Evolutionary conservation across 1,284 basidiomycete species (phyloP).

Genomic region (Papiliotrema laurentii): DNA sequence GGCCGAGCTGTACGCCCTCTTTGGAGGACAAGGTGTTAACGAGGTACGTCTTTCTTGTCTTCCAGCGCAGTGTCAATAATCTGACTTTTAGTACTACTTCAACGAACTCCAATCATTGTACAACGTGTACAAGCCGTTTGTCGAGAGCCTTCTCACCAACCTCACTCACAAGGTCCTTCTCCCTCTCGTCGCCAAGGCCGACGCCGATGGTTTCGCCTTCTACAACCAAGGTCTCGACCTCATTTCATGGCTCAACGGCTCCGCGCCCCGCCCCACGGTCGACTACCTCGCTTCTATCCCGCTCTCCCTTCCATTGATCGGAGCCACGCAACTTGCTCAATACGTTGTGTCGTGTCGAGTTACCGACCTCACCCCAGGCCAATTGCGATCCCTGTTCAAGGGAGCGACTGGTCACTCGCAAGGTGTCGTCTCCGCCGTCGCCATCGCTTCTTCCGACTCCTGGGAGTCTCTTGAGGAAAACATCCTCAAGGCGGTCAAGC

Average conservation of each 20-base stretch:
- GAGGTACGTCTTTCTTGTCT: conserved; percentile 54
- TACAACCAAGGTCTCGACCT: conserved; percentile 81
- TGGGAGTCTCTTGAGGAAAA: conserved; percentile 72
- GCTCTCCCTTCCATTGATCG: conserved; percentile 92
- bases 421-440: conserved; percentile 88
- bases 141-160: conserved; percentile 63
- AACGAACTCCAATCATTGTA: conserved; percentile 89
- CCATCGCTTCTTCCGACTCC: conserved; percentile 72
- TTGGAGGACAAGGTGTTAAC: conserved; percentile 98
- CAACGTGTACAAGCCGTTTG: conserved; percentile 84
- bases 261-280: conserved; percentile 65
- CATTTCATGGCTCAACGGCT: conserved; percentile 75
- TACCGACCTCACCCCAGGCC: conserved; percentile 68
- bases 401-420: conserved; percentile 96
- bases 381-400: conserved; percentile 68
- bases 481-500: conserved; percentile 75
- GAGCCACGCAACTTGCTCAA: conserved; percentile 89
- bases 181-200: conserved; percentile 61
- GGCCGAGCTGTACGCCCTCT: conserved; percentile 84
- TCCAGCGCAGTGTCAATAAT: neutral
- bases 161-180: conserved; percentile 65
- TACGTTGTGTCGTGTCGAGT: conserved; percentile 79
- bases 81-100: conserved; percentile 66
- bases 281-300: conserved; percentile 92
- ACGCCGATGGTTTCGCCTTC: conserved; percentile 60